Conservation (phyloP, 1,284 basidiomycete genomes). For the Tylopilus sp. region DNA sequence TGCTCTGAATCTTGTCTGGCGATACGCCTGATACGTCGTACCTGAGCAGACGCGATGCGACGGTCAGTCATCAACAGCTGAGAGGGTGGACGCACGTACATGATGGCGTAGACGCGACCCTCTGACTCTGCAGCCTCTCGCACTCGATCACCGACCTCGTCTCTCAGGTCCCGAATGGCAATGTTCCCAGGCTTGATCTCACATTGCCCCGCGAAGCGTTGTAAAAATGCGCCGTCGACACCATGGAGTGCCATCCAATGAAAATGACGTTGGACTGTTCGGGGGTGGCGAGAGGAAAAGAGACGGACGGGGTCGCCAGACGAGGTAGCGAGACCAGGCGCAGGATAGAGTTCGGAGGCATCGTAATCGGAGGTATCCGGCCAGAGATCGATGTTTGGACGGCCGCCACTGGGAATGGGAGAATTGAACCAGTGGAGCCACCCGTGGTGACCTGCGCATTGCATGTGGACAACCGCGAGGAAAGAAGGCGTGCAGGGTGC, state of each 20-base stretch:
- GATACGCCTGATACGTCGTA: constrained; percentile 70
- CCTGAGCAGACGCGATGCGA: constrained; percentile 37
- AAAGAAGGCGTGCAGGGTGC: not conserved
- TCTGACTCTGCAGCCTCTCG: constrained; percentile 69
- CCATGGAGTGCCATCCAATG: constrained; percentile 76
- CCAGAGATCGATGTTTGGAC: constrained; percentile 67
- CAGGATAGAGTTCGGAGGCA: constrained; percentile 61
- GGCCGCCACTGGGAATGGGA: constrained; percentile 61
- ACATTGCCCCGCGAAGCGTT: constrained; percentile 64
- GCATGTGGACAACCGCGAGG: not conserved
- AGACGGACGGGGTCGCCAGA: constrained; percentile 56
- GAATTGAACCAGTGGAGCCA: constrained; percentile 77
- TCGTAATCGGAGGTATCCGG: constrained; percentile 68
- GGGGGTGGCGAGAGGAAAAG: constrained; percentile 69
- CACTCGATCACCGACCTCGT: constrained; percentile 67
- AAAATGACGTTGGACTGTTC: constrained; percentile 70
- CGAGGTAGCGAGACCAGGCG: constrained; percentile 55
- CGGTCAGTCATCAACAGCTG: constrained; percentile 41
- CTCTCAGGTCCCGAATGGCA: constrained; percentile 55
- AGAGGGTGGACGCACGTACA: constrained; percentile 43
- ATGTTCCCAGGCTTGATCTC: constrained; percentile 52
- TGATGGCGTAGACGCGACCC: constrained; percentile 71
- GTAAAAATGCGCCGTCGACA: constrained; percentile 72
- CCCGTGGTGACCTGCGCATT: constrained; percentile 57
- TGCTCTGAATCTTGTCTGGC: constrained; percentile 50